Base-by-base conservation (phyloP, 495 filamentous ascomycete species). In the Geopyxis carbonaria region DNA sequence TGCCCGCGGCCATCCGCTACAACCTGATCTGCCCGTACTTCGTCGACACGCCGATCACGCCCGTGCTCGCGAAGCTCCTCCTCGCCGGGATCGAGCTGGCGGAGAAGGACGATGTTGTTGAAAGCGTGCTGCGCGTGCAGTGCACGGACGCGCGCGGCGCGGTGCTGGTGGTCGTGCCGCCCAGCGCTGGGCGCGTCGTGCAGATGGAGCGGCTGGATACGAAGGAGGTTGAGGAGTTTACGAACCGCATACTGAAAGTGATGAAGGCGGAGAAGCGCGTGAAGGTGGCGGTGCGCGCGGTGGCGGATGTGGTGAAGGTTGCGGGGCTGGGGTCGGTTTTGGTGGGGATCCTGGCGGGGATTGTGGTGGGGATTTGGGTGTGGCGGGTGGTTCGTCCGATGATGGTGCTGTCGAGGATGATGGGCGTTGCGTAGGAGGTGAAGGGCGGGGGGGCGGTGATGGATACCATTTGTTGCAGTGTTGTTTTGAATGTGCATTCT, bases 1-100 rank as follows among this genome's bases (percentile, higher is more conserved):
- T 13, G 20, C 29, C 23, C 1, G 33, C 57, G 20, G 69, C 68
- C 2, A 55, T 80, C 5, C 56, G 76, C 16, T 57, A 73, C 32
- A 80, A 78, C 42, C 51, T 75, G 29, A 38, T 80, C 10, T 64
- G 59, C 40, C 76, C 76, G 3, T 80, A 79, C 46, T 80, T 75
- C 46, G 69, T 79, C 31, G 66, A 75, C 34, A 80, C 76, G 11
- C 69, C 72, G 2, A 57, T 80, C 10, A 22, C 74, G 11, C 50
- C 59, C 0, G 30, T 44, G 5, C 14, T 31, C 0, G 70, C 45
- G 5, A 49, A 67, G 27, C 35, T 61, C 7, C 6, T 75, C 7
- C 55, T 80, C 2, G 67, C 73, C 2, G 76, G 76, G 10, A 59
- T 58, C 1, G 61, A 57, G 8, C 54, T 62, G 42, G 71, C 63